Evolutionary conservation across 768 basidiomycete genomes (phyloP).

Genomic region (Amanita molliuscula): DNA sequence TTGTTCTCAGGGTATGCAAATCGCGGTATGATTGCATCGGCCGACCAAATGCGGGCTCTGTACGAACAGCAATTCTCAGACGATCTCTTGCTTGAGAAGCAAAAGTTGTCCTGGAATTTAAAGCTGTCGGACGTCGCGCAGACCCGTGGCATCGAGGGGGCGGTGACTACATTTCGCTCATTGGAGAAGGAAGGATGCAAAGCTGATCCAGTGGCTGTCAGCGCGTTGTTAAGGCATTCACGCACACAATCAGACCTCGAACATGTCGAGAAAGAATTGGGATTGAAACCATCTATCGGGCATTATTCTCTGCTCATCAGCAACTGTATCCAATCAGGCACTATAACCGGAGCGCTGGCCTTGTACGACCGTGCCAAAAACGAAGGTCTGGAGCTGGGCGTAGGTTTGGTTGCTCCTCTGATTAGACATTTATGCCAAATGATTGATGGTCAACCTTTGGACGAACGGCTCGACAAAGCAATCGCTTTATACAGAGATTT

Average conservation of each 20-base stretch:
- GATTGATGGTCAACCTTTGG: slow-evolving; percentile 22
- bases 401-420: slow-evolving; percentile 43
- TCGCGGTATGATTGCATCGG: slow-evolving; percentile 23
- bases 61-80: slow-evolving; percentile 23
- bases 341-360: slow-evolving; percentile 29
- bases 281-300: slow-evolving; percentile 25
- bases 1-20: slow-evolving; percentile 35
- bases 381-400: slow-evolving; percentile 35
- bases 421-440: slow-evolving; percentile 38
- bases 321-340: slow-evolving; percentile 32
- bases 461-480: slow-evolving; percentile 40
- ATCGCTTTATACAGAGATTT: slow-evolving; percentile 44
- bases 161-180: slow-evolving; percentile 23
- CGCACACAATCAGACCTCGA: slow-evolving; percentile 29
- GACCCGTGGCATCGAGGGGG: slow-evolving; percentile 10
- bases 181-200: slow-evolving; percentile 22
- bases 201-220: slow-evolving; percentile 20
- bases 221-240: slow-evolving; percentile 33
- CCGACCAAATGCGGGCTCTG: slow-evolving; percentile 24
- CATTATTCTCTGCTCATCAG: slow-evolving; percentile 49
- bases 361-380: slow-evolving; percentile 38
- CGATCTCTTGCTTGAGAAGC: slow-evolving; percentile 8
- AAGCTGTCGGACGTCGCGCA: slow-evolving; percentile 7
- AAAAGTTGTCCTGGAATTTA: slow-evolving; percentile 9
- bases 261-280: slow-evolving; percentile 29